Conservation (phyloP, 805 yeast genomes). For the Starmera amethionina region DNA sequence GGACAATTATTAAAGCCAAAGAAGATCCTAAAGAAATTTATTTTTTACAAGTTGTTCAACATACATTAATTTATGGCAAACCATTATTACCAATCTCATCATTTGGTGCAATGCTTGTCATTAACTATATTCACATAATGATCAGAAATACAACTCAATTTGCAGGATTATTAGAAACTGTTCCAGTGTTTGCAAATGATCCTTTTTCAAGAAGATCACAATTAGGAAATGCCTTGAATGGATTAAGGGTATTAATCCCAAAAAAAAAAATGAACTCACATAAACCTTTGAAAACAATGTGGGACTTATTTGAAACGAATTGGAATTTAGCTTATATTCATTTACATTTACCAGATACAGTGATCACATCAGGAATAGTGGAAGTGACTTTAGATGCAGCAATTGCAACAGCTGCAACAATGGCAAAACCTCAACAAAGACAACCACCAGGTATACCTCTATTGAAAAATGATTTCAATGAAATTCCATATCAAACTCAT, state of each 20-base stretch:
- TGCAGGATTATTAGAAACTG: neutral
- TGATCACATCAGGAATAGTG: neutral
- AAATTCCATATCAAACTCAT: neutral
- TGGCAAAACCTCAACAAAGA: neutral
- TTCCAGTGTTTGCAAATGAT: neutral
- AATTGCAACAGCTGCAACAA: neutral
- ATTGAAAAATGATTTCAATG: neutral
- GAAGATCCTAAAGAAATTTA: neutral
- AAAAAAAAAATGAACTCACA: neutral
- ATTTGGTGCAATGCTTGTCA: neutral
- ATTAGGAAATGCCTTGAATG: constrained; percentile 1
- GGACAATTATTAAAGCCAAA: neutral
- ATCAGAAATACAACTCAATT: constrained; percentile 1
- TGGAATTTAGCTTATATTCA: constrained; percentile 1
- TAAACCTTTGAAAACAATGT: neutral
- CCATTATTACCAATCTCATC: neutral
- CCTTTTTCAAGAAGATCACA: constrained; percentile 2
- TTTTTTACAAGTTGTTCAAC: neutral
- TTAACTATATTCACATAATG: neutral
- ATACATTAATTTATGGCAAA: neutral
- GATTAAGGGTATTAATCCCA: neutral
- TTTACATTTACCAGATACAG: neutral
- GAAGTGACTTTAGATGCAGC: neutral
- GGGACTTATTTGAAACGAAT: constrained; percentile 1
- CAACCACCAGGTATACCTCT: neutral